These are phyloP conservation scores for Phytopythium aichiense DNA, from an alignment of 352 stramenopile species.

Conservation along the genomic window DNA sequence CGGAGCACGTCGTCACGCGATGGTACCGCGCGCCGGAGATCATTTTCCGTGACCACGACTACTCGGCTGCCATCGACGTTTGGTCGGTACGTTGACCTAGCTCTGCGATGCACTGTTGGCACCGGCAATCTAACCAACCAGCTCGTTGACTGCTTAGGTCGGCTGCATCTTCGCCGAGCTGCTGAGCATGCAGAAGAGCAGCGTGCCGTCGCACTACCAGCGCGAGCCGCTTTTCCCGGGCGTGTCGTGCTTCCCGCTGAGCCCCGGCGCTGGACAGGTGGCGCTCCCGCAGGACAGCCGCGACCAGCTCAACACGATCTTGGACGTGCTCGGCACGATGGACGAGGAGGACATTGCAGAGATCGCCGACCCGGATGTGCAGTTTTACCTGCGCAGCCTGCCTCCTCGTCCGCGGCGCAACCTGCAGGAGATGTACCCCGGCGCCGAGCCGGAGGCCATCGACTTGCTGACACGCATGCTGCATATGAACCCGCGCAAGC, in stretches of 20 bases:
- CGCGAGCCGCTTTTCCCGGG: slow-evolving; percentile 93
- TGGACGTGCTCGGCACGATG: slow-evolving; percentile 87
- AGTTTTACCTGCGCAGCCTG: slow-evolving; percentile 77
- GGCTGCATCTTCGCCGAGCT: slow-evolving; percentile 95
- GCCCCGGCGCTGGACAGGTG: slow-evolving; percentile 66
- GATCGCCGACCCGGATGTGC: slow-evolving; percentile 80
- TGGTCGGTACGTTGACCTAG: slow-evolving; percentile 66
- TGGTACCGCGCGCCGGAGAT: slow-evolving; percentile 96
- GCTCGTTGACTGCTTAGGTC: slow-evolving; percentile 41
- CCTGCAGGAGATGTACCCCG: slow-evolving; percentile 81
- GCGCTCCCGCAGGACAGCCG: slow-evolving; percentile 79
- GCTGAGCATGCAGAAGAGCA: slow-evolving; percentile 96
- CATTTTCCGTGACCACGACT: slow-evolving; percentile 90
- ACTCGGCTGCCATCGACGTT: slow-evolving; percentile 85
- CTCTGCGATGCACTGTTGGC: neutral
- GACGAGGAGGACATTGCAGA: slow-evolving; percentile 80
- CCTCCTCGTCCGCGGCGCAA: slow-evolving; percentile 65
- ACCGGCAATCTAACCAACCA: neutral
- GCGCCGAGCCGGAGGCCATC: slow-evolving; percentile 76
- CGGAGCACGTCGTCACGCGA: slow-evolving; percentile 93
- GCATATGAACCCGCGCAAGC: slow-evolving; percentile 83
- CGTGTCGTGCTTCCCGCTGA: slow-evolving; percentile 88
- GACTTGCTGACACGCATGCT: slow-evolving; percentile 81
- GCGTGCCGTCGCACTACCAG: slow-evolving; percentile 92
- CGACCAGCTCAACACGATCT: slow-evolving; percentile 84